Conservation (phyloP, 2,329 filamentous ascomycete species). For the Phaeoacremonium minimum region DNA sequence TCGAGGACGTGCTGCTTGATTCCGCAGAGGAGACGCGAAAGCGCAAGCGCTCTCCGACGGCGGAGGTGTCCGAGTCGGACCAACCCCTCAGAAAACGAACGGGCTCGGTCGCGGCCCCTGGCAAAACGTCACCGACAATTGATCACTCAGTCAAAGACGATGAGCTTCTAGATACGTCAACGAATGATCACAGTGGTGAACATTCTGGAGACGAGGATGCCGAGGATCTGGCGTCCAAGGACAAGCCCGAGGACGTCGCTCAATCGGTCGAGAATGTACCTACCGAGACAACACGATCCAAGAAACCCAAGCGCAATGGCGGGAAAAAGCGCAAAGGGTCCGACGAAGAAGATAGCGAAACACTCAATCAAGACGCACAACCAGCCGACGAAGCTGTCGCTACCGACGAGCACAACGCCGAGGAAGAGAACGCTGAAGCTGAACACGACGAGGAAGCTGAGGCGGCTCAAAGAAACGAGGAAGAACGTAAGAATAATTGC, state of each 20-base stretch:
- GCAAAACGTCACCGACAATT: slow-evolving; percentile 27
- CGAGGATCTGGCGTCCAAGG: slow-evolving; percentile 33
- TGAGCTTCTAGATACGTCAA: slow-evolving; percentile 22
- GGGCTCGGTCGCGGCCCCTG: slow-evolving; percentile 37
- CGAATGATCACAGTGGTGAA: slow-evolving; percentile 29
- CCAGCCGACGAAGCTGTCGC: slow-evolving; percentile 23
- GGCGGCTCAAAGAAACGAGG: slow-evolving; percentile 54
- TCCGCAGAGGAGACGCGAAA: slow-evolving; percentile 37
- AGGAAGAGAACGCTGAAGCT: slow-evolving; percentile 48
- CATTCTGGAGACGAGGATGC: slow-evolving; percentile 45
- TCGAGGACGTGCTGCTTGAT: slow-evolving; percentile 22
- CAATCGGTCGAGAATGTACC: slow-evolving; percentile 15
- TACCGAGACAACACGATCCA: slow-evolving; percentile 13
- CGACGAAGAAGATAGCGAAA: slow-evolving; percentile 15
- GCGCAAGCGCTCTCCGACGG: slow-evolving; percentile 43
- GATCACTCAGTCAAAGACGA: slow-evolving; percentile 28
- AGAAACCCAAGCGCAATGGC: slow-evolving; percentile 21
- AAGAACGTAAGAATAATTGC: slow-evolving; percentile 50
- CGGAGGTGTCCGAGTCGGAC: slow-evolving; percentile 39
- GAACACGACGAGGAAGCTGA: slow-evolving; percentile 59
- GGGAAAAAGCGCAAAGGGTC: slow-evolving; percentile 22
- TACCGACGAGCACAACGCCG: slow-evolving; percentile 41
- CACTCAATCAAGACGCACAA: slow-evolving; percentile 2
- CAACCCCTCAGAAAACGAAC: slow-evolving; percentile 50
- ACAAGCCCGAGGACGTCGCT: slow-evolving; percentile 31